Evolutionary conservation across 2,329 filamentous ascomycete genomes (phyloP).

Genomic region (Bipolaris bicolor): DNA sequence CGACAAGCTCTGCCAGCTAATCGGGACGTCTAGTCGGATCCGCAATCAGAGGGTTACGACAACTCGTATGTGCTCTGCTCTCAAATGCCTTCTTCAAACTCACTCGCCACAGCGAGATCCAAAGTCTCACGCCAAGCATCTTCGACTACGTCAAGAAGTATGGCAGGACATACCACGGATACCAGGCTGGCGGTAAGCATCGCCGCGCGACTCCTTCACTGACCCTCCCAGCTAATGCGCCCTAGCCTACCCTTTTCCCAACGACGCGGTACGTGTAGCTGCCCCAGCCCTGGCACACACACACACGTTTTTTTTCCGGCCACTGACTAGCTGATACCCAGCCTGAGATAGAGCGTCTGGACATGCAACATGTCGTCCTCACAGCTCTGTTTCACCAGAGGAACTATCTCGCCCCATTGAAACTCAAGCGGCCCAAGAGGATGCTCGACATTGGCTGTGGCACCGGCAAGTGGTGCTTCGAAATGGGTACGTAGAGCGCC

Average conservation of each 20-base stretch:
- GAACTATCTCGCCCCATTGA: constrained; percentile 49
- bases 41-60: constrained; percentile 38
- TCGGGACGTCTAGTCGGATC: constrained; percentile 25
- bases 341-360: constrained; percentile 48
- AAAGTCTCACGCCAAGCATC: constrained; percentile 49
- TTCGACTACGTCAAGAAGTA: constrained; percentile 49
- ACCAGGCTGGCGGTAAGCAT: constrained; percentile 49
- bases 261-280: constrained; percentile 41
- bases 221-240: constrained; percentile 27
- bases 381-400: constrained; percentile 45
- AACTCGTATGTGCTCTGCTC: constrained; percentile 37
- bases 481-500: constrained; percentile 46
- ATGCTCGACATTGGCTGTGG: constrained; percentile 53
- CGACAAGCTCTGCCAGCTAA: constrained; percentile 21
- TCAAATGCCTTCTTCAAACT: constrained; percentile 15
- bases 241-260: constrained; percentile 49
- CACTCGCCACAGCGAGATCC: constrained; percentile 41
- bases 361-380: constrained; percentile 49
- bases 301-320: not conserved
- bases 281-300: constrained; percentile 5
- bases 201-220: not conserved
- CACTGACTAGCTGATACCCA: constrained; percentile 28
- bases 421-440: constrained; percentile 34
- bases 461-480: constrained; percentile 51
- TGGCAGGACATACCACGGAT: constrained; percentile 51